Percentiles rank a stretch among this genome's conserved stretches.
Evolutionary conservation across 345 rosid species (phyloP).

Genomic region (Balakata baccata): DNA sequence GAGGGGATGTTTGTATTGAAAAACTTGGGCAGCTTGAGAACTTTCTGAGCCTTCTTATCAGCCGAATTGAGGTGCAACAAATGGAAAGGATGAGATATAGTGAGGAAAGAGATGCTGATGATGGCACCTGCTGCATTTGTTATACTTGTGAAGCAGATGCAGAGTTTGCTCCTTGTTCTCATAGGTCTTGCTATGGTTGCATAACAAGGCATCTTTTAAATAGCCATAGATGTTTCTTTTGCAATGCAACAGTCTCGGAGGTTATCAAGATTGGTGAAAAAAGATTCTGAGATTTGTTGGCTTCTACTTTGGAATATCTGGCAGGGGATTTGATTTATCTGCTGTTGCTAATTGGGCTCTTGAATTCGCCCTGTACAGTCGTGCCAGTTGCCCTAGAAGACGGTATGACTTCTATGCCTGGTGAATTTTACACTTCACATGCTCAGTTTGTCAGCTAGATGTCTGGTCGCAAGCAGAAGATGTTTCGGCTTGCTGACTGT

Average conservation of each 20-base stretch:
- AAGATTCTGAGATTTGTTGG: slow-evolving; percentile 10
- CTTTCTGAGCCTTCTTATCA: slow-evolving; percentile 57
- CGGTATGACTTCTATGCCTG: too few species aligned
- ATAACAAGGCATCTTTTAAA: slow-evolving; percentile 91
- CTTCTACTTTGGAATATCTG: not conserved
- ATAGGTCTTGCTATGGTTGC: slow-evolving; percentile 86
- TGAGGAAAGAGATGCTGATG: slow-evolving; percentile 48
- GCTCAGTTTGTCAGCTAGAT: too few species aligned
- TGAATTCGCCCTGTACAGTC: not conserved
- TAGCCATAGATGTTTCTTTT: slow-evolving; percentile 89
- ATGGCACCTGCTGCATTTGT: slow-evolving; percentile 81
- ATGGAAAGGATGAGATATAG: slow-evolving; percentile 24
- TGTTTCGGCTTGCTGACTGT: too few species aligned
- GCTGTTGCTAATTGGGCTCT: slow-evolving; percentile 5
- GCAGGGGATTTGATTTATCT: not conserved
- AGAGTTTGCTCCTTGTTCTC: slow-evolving; percentile 71
- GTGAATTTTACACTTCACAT: too few species aligned
- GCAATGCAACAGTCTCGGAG: slow-evolving; percentile 73
- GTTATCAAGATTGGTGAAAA: slow-evolving; percentile 40
- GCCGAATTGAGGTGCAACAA: slow-evolving; percentile 43
- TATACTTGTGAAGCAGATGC: slow-evolving; percentile 63
- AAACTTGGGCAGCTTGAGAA: slow-evolving; percentile 60
- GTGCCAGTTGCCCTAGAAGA: too few species aligned
- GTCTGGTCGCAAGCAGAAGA: too few species aligned
- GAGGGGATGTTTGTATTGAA: slow-evolving; percentile 48